Base-by-base conservation (phyloP, 495 filamentous ascomycete species). In the Aeminium ludgeri region DNA sequence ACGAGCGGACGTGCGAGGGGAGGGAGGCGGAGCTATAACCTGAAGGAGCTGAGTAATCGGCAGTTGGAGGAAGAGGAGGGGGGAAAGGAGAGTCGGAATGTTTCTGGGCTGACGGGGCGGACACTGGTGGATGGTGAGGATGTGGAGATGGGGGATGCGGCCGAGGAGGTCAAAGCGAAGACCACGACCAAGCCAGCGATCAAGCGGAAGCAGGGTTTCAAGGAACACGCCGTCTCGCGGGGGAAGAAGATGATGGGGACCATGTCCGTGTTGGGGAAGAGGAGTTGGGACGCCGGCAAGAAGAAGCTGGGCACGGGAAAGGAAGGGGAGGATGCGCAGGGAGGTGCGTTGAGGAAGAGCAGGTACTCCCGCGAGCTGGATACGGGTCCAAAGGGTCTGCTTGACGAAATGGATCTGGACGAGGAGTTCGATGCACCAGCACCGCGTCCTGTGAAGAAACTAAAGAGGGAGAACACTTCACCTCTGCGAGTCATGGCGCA, bases 201-300 rank as follows among this genome's bases (percentile, higher is more conserved):
- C 20, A 30, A 43, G 25, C 35, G 51, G 20, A 33, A 45, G 29
- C 48, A 48, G 30, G 51, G 50, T 46, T 31, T 52, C 20, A 41
- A 39, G 40, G 44, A 41, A 8, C 23, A 25, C 4, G 23, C 23
- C 8, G 23, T 25, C 8, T 25, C 23, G 5, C 20, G 40, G 32
- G 40, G 50, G 35, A 55, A 50, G 38, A 51, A 49, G 33, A 46
- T 38, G 1, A 46, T 50, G 18, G 51, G 40, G n/a, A 46, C 46
- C 30, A 41, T 57, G 15, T 52, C 48, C 27, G 65, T 68, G 33
- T 48, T 77, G 36, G 72, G 73, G 18, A 78, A 76, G 59, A 62
- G 73, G 31, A 59, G 65, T 15, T 55, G 68, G 41, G 65, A 68
- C 36, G 59, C 59, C 33, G 62, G 58, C 15, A 66, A 65, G 43